These are phyloP conservation scores for Rhizopus delemar DNA, from an alignment of 371 early-diverging fungal genomes.

Conservation along the genomic window DNA sequence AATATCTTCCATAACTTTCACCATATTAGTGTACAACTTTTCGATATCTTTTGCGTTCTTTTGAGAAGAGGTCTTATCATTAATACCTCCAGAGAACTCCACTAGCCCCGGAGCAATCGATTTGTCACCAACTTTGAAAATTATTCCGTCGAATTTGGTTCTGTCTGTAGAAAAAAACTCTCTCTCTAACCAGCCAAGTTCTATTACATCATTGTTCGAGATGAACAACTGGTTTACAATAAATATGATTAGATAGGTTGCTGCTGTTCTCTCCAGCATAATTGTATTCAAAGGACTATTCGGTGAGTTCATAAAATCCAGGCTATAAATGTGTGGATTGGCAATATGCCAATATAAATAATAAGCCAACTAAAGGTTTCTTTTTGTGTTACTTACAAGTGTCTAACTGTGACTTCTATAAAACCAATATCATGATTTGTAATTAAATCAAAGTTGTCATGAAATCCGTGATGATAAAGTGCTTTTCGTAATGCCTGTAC, in stretches of 20 bases:
- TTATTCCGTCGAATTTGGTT: constrained; percentile 13
- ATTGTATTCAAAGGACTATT: constrained; percentile 5
- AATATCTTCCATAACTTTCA: constrained; percentile 6
- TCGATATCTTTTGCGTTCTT: constrained; percentile 9
- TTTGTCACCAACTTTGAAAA: constrained; percentile 12
- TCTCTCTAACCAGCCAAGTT: constrained; percentile 19
- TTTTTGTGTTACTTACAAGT: constrained; percentile 23
- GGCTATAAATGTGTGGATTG: constrained; percentile 10
- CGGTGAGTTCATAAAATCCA: constrained; percentile 15
- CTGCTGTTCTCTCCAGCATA: constrained; percentile 14
- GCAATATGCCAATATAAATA: constrained; percentile 15
- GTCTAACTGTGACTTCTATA: constrained; percentile 13
- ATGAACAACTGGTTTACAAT: constrained; percentile 14
- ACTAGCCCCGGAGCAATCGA: constrained; percentile 1
- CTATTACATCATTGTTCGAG: constrained; percentile 13
- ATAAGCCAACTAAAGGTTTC: constrained; percentile 9
- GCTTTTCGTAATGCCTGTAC: constrained; percentile 7
- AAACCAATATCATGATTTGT: constrained; percentile 15
- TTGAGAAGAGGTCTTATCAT: constrained; percentile 9
- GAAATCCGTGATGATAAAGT: constrained; percentile 10
- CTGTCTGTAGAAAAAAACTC: constrained; percentile 12
- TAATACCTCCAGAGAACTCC: constrained; percentile 14
- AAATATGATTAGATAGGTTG: constrained; percentile 9
- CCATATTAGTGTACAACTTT: constrained; percentile 9
- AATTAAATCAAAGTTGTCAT: constrained; percentile 16